A percentile compares a stretch with the other conserved stretches of the same genome.
These are phyloP conservation scores for Melanomma pulvis-pyrius DNA, from an alignment of 495 filamentous ascomycete species.

Conservation along the genomic window DNA sequence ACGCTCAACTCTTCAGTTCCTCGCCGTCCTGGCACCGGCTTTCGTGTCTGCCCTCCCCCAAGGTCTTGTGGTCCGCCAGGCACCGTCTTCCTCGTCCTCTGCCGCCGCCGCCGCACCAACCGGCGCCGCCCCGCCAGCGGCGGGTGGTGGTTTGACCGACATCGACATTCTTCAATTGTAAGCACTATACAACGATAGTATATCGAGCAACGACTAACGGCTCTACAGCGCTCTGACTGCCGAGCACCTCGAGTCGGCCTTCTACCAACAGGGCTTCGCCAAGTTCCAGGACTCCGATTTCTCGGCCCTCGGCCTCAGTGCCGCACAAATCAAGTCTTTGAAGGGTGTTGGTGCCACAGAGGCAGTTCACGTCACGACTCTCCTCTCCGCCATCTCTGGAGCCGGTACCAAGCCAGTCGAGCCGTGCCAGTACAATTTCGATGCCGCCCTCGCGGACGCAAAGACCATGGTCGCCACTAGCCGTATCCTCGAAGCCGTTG, in stretches of 20 bases:
- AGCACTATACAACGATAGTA: conserved; percentile 30
- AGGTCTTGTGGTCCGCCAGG: conserved; percentile 17
- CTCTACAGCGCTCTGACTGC: conserved; percentile 60
- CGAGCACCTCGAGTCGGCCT: conserved; percentile 64
- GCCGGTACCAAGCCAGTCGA: conserved; percentile 60
- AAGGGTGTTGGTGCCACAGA: conserved; percentile 58
- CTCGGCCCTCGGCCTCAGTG: conserved; percentile 56
- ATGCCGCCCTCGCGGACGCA: conserved; percentile 57
- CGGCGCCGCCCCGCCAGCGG: conserved; percentile 32
- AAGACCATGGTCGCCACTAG: conserved; percentile 63
- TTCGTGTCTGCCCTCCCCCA: conserved; percentile 20
- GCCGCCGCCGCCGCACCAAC: conserved; percentile 11
- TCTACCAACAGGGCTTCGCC: conserved; percentile 64
- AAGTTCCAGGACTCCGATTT: conserved; percentile 64
- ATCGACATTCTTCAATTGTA: conserved; percentile 75
- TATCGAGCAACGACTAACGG: conserved; percentile 22
- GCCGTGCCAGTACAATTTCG: conserved; percentile 64
- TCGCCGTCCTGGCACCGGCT: conserved; percentile 32
- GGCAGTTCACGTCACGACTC: conserved; percentile 58
- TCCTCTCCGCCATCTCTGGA: conserved; percentile 57
- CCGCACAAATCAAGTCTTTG: conserved; percentile 54
- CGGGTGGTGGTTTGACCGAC: conserved; percentile 58
- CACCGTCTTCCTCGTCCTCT: background rate
- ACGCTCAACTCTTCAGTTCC: conserved; percentile 27
- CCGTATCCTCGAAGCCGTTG: conserved; percentile 63